Base-by-base conservation (phyloP, 106 monocot genomes). In the Phalaenopsis equestris region DNA sequence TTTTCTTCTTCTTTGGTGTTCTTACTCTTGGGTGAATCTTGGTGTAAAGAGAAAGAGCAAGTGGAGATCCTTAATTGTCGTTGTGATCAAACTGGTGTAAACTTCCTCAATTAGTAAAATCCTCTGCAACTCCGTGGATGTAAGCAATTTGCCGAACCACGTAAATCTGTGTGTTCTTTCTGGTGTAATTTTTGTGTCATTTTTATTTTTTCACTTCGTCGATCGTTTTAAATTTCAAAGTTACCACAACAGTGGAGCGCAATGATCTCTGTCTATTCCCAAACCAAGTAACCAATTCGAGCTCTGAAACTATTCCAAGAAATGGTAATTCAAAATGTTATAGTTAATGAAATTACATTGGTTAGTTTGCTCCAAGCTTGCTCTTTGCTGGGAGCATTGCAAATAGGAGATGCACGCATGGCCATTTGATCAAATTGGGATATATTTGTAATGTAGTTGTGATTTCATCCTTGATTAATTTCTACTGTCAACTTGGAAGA, bases 281-380 rank as follows among this genome's bases (percentile, higher is more conserved):
- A 76, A 37, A 38, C 75, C 11, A 49, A 70, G 2, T 18, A 65
- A n/a, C 86, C 88, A 15, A 5, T 14, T 65, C 82, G 80, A 72
- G 88, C 88, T 30, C 68, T 91, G 39, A 84, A 88, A 42, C 47
- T 83, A 21, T 91, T 86, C 75, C 81, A 73, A 58, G 42, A 79
- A 12, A 91, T 91, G 88, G 78, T 81, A 42, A 17, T 37, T 47
- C 79, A 80, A 76, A 77, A 78, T 10, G 56, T 61, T 11, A 38
- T 79, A 58, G 80, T 73, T 19, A 91, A 86, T 74, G 91, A 88
- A 64, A 80, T 88, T 83, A 79, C 84, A 64, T 79, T 94, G n/a
- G 86, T 94, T 46, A 75, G 83, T 72, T 79, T 23, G 91, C 86
- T 2, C 77, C 88, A 75, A 76, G 91, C 91, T 76, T 91, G 88